phyloP scores from a whole-genome alignment of 768 basidiomycete species.

The Daedaleopsis nitida region DNA sequence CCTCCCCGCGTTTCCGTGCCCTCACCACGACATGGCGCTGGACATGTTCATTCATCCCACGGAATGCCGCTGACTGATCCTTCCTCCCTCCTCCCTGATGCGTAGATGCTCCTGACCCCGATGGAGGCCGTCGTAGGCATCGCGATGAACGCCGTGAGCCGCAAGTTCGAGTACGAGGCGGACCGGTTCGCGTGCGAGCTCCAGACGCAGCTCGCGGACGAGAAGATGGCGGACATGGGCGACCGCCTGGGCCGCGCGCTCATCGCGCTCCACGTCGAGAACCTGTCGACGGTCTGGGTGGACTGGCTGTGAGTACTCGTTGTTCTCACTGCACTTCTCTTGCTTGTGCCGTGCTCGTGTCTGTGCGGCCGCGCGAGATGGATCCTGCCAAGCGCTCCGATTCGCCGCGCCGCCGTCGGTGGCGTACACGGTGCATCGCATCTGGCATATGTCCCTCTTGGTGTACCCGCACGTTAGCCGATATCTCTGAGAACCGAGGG shows the following conservation, averaged over 20 bases:
- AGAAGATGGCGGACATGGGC: slow-evolving; percentile 82
- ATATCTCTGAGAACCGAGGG: too few relatives aligned
- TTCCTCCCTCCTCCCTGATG: too few relatives aligned
- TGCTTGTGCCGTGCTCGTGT: too few relatives aligned
- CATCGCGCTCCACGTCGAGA: slow-evolving; percentile 86
- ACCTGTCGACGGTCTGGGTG: slow-evolving; percentile 91
- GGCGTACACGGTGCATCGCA: too few relatives aligned
- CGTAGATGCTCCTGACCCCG: slow-evolving; percentile 77
- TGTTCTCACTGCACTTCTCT: neutral
- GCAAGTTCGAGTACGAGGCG: slow-evolving; percentile 91
- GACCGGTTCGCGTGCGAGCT: slow-evolving; percentile 85
- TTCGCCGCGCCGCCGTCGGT: too few relatives aligned
- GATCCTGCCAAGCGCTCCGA: too few relatives aligned
- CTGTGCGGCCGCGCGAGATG: too few relatives aligned
- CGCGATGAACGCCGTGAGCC: slow-evolving; percentile 78
- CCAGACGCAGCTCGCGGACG: slow-evolving; percentile 47
- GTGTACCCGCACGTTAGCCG: too few relatives aligned
- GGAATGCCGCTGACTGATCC: too few relatives aligned
- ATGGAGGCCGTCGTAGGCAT: slow-evolving; percentile 74
- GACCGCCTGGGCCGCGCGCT: slow-evolving; percentile 82
- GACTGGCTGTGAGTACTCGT: slow-evolving; percentile 75
- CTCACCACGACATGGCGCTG: neutral
- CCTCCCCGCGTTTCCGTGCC: neutral
- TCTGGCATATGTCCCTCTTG: too few relatives aligned
- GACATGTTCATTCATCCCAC: neutral